These are phyloP conservation scores for Pyrenophora tritici-repentis DNA, from an alignment of 2,329 filamentous ascomycete genomes.

Conservation along the genomic window DNA sequence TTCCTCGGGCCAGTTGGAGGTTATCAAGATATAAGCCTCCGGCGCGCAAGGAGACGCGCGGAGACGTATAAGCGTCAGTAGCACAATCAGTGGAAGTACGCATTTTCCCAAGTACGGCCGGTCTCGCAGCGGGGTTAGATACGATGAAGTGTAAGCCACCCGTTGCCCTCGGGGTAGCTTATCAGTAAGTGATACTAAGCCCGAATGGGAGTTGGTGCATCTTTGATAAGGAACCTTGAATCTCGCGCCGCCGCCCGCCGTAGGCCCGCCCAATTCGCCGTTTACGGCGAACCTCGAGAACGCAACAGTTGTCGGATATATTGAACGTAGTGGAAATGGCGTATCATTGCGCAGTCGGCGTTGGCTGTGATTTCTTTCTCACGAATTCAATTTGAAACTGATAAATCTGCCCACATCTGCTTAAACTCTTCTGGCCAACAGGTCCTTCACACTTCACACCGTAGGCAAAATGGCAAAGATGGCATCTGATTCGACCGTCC, in stretches of 20 bases:
- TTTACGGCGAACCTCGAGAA: slow-evolving; percentile 1
- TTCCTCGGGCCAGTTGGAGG: neutral
- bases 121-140: neutral
- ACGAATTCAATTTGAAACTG: neutral
- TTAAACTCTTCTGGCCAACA: neutral
- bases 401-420: neutral
- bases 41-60: slow-evolving; percentile 4
- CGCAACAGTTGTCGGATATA: slow-evolving; percentile 5
- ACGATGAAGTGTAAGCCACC: neutral
- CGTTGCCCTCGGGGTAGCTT: neutral
- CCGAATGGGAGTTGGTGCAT: neutral
- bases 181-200: slow-evolving; percentile 1
- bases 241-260: slow-evolving; percentile 19
- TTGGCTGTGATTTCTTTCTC: neutral
- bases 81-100: neutral
- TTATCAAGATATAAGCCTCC: slow-evolving; percentile 25
- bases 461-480: slow-evolving; percentile 13
- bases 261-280: slow-evolving; percentile 19
- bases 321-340: neutral
- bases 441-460: neutral
- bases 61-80: neutral
- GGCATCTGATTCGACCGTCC: neutral
- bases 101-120: too few species aligned
- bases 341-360: neutral
- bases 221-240: slow-evolving; percentile 19